These are phyloP conservation scores for Termitomyces sp. DNA, from an alignment of 768 basidiomycete species.

Conservation along the genomic window DNA sequence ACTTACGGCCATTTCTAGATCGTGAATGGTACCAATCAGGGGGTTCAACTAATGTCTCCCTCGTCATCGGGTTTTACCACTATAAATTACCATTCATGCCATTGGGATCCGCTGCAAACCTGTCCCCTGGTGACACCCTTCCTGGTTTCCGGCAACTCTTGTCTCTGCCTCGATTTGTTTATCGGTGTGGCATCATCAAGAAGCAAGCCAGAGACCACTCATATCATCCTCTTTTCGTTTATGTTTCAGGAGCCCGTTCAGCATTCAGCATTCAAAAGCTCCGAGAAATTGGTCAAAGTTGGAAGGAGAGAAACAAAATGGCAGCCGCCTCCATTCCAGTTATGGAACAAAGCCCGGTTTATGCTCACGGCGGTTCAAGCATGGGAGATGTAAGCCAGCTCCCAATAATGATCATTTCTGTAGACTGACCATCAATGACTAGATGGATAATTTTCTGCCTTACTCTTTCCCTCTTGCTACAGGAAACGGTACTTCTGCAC, in stretches of 20 bases:
- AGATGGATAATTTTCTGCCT: constrained; percentile 36
- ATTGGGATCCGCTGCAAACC: constrained; percentile 20
- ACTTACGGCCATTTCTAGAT: constrained; percentile 48
- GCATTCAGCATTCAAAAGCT: constrained; percentile 22
- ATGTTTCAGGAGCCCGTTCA: constrained; percentile 28
- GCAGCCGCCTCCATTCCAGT: constrained; percentile 1
- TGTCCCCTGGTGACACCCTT: constrained; percentile 31
- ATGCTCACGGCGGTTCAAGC: constrained; percentile 16
- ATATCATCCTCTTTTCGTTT: constrained; percentile 44
- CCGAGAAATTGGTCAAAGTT: constrained; percentile 18
- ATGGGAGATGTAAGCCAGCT: constrained; percentile 33
- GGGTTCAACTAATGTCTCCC: too few species aligned
- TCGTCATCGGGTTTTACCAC: constrained; percentile 40
- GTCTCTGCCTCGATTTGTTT: constrained; percentile 42
- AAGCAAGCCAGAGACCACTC: constrained; percentile 30
- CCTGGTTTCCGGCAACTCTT: constrained; percentile 41
- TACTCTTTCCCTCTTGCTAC: constrained; percentile 27
- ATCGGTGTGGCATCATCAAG: constrained; percentile 36
- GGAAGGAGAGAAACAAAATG: constrained; percentile 15
- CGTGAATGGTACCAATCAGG: constrained; percentile 41
- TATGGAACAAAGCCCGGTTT: constrained; percentile 10
- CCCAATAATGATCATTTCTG: too few species aligned
- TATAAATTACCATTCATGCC: constrained; percentile 48
- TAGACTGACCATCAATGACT: neutral
- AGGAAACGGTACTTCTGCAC: neutral